Evolutionary conservation across 1,284 basidiomycete genomes (phyloP).

Genomic region (Violaceomyces palustris): DNA sequence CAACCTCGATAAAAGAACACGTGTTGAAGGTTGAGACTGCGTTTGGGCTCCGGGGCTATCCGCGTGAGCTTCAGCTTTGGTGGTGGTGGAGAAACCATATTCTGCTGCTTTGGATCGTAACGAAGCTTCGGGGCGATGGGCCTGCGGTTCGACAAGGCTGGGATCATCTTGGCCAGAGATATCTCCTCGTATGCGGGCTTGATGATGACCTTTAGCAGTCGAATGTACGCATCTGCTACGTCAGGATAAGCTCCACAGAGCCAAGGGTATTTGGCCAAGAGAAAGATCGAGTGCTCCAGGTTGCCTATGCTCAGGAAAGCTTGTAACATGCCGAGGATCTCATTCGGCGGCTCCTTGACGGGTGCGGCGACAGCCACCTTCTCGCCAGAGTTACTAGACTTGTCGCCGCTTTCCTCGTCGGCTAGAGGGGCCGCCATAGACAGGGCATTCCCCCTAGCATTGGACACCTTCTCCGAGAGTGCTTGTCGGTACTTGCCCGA

Average conservation of each 20-base stretch:
- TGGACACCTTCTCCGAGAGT: constrained; percentile 60
- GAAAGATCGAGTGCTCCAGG: constrained; percentile 67
- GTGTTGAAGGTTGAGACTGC: constrained; percentile 17
- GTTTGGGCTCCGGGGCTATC: constrained; percentile 40
- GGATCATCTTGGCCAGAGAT: constrained; percentile 60
- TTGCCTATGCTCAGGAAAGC: constrained; percentile 84
- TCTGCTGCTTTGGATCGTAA: constrained; percentile 39
- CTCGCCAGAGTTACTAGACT: constrained; percentile 11
- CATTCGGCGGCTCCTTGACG: constrained; percentile 63
- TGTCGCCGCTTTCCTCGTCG: constrained; percentile 57
- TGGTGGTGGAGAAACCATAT: constrained; percentile 3
- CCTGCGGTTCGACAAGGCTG: constrained; percentile 55
- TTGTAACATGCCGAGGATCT: constrained; percentile 72
- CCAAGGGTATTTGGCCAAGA: constrained; percentile 81
- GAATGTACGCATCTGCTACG: constrained; percentile 67
- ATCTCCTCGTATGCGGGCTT: constrained; percentile 39
- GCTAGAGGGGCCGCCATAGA: constrained; percentile 84
- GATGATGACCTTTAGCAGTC: constrained; percentile 43
- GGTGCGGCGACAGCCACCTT: constrained; percentile 55
- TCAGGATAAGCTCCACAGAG: constrained; percentile 71
- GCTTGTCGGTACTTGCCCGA: constrained; percentile 66
- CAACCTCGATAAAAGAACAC: constrained; percentile 48
- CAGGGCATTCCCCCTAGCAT: constrained; percentile 67
- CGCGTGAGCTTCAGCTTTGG: constrained; percentile 24
- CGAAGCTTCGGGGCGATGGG: constrained; percentile 38